Conservation (phyloP, 2,329 filamentous ascomycete species). For the Xylaria sp. region DNA sequence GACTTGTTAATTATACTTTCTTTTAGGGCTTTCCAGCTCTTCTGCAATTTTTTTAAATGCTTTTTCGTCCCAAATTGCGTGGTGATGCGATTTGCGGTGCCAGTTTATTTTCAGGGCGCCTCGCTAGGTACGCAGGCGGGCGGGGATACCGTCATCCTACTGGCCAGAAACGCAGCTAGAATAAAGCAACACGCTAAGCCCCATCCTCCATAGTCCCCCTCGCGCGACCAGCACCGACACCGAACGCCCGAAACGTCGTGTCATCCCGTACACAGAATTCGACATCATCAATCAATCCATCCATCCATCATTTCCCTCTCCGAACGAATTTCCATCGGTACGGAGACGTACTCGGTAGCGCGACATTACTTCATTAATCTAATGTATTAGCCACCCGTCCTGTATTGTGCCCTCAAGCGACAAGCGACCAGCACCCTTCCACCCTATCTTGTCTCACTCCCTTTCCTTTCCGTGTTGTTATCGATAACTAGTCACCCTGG, state of each 20-base stretch:
- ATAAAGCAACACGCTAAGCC: constrained; percentile 2
- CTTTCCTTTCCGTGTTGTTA: neutral
- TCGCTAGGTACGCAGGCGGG: neutral
- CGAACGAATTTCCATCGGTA: constrained; percentile 1
- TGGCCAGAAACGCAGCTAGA: neutral
- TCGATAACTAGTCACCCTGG: constrained; percentile 20
- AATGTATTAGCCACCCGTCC: neutral
- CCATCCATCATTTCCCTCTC: neutral
- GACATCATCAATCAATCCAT: constrained; percentile 18
- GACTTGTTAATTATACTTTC: too few species aligned
- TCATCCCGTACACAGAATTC: neutral
- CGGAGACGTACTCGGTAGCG: neutral
- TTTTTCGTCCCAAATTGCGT: too few species aligned
- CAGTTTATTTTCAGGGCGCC: too few species aligned
- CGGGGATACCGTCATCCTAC: neutral
- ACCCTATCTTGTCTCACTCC: neutral
- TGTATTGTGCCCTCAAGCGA: neutral
- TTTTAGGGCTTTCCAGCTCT: too few species aligned
- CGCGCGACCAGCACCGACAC: constrained; percentile 1
- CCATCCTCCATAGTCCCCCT: neutral
- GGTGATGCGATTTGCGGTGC: too few species aligned
- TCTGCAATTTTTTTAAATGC: too few species aligned
- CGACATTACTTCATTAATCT: neutral
- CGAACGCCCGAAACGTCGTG: constrained; percentile 14
- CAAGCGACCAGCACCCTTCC: neutral